A percentile compares a stretch with the other conserved stretches of the same genome.
Evolutionary conservation across 805 yeast genomes (phyloP).

Genomic region (Lipomyces mesembrius): DNA sequence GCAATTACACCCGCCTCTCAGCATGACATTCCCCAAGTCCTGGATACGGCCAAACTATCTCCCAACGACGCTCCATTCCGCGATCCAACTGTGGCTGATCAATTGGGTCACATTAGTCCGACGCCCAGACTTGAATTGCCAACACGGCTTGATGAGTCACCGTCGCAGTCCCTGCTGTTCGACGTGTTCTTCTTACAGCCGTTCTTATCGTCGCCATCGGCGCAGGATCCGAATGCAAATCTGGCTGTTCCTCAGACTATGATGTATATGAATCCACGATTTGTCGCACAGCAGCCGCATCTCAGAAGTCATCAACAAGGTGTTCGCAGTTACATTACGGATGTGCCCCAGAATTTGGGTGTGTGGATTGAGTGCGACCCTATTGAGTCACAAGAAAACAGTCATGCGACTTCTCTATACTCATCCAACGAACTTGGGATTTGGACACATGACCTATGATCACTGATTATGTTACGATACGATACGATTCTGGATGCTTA

Average conservation of each 20-base stretch:
- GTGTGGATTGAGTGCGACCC: slow-evolving; percentile 25
- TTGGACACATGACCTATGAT: not conserved
- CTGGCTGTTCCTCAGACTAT: not conserved
- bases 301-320: not conserved
- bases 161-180: not conserved
- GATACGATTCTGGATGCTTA: not conserved
- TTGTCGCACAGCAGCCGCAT: not conserved
- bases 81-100: not conserved
- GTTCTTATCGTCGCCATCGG: not conserved
- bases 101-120: not conserved
- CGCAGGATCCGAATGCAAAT: not conserved
- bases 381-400: not conserved
- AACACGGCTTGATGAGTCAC: not conserved
- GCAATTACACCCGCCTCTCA: not conserved
- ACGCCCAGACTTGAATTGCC: not conserved
- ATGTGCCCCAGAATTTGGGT: slow-evolving; percentile 13
- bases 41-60: not conserved
- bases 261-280: not conserved
- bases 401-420: not conserved
- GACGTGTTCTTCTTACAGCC: not conserved
- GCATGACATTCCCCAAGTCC: not conserved
- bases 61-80: not conserved
- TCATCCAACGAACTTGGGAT: not conserved
- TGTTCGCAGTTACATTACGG: slow-evolving; percentile 4
- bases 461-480: not conserved